These are phyloP conservation scores for Suhomyces sp. DNA, from an alignment of 805 yeast species.

Conservation along the genomic window DNA sequence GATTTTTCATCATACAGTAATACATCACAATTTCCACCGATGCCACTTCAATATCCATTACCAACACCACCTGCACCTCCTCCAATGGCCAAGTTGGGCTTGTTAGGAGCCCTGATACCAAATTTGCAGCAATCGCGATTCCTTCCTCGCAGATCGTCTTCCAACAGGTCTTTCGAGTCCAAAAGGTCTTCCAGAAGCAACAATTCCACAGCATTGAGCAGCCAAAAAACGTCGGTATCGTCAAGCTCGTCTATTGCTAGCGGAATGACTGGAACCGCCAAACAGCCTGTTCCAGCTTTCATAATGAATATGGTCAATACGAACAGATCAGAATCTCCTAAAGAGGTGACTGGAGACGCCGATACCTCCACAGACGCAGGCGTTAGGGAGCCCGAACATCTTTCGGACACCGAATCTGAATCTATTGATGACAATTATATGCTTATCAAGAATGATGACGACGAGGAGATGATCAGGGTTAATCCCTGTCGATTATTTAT, in stretches of 20 bases:
- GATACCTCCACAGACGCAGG: background rate
- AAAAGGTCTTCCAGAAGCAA: conserved; percentile 10
- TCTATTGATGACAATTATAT: conserved; percentile 9
- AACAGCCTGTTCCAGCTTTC: conserved; percentile 24
- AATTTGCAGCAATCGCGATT: background rate
- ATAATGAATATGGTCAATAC: conserved; percentile 23
- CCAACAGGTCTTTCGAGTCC: conserved; percentile 14
- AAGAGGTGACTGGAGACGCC: background rate
- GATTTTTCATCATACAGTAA: background rate
- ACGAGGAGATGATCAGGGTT: conserved; percentile 22
- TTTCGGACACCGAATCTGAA: background rate
- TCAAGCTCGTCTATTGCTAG: conserved; percentile 8
- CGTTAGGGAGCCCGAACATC: background rate
- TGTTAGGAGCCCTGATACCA: background rate
- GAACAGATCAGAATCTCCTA: conserved; percentile 4
- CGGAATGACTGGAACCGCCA: conserved; percentile 1
- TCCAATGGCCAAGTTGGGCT: conserved; percentile 1
- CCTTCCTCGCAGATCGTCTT: conserved; percentile 12
- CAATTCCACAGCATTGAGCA: conserved; percentile 6
- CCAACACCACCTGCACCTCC: background rate
- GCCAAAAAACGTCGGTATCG: conserved; percentile 9
- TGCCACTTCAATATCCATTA: background rate
- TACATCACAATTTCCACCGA: background rate
- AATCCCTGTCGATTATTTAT: conserved; percentile 47
- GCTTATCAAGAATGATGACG: conserved; percentile 18